A percentile compares a stretch with the other conserved stretches of the same genome.
Evolutionary conservation across 768 basidiomycete species (phyloP).

Genomic region (Arthromyces matolae): DNA sequence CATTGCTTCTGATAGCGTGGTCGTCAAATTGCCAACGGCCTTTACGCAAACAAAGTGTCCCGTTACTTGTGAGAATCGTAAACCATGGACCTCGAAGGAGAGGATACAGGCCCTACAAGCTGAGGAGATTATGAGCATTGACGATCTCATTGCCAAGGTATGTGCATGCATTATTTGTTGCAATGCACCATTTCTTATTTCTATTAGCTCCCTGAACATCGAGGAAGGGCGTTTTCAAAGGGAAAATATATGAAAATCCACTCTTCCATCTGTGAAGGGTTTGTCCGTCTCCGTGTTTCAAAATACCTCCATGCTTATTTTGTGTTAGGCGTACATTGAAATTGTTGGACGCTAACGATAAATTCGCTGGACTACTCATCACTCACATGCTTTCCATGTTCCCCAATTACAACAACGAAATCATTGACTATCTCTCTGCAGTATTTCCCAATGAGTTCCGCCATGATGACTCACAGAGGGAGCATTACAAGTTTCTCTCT

Average conservation of each 20-base stretch:
- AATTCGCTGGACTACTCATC: not conserved
- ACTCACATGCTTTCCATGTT: not conserved
- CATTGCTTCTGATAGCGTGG: not conserved
- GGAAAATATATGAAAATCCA: not conserved
- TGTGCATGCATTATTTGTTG: too few species aligned
- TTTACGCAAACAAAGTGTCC: not conserved
- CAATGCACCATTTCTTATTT: too few species aligned
- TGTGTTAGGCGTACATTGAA: not conserved
- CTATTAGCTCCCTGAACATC: too few species aligned
- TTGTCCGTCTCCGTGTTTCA: too few species aligned
- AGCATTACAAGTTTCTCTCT: too few species aligned
- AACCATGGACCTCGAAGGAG: not conserved
- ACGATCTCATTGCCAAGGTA: not conserved
- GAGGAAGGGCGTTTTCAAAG: not conserved
- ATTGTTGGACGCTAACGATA: not conserved
- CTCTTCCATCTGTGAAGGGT: not conserved
- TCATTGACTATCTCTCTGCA: not conserved
- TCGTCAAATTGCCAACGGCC: not conserved
- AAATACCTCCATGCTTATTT: too few species aligned
- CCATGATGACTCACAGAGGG: too few species aligned
- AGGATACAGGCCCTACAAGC: not conserved
- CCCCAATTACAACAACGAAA: not conserved
- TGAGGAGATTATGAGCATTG: not conserved
- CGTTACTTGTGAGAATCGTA: not conserved
- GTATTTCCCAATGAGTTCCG: too few species aligned